Base-by-base conservation (phyloP, 331 rosid genomes). In the Saraca asoca region DNA sequence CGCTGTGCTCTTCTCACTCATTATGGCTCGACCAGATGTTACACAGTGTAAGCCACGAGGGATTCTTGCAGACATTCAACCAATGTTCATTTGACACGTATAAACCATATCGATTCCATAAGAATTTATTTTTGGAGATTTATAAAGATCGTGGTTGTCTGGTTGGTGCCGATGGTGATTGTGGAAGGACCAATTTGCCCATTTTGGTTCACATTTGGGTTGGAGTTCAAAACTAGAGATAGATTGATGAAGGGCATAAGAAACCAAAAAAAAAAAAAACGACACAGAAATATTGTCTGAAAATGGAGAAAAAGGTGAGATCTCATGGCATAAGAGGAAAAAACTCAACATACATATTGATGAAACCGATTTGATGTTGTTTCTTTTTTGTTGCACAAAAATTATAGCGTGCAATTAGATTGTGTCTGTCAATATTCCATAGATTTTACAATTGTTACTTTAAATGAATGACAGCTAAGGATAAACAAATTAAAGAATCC, bases 1-100 rank as follows among this genome's bases (percentile, higher is more conserved):
- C 70, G 55, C 33, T 57, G 44, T 62, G 61, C 66, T 24, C 31
- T 24, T 24, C 71, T 54, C 56, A 29, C 19, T n/a, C 68, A 63
- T 51, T 43, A 54, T 62, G 29, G n/a, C n/a, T n/a, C n/a, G 39
- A 39, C 61, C 43, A 19, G 51, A 66, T 54, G 46, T 66, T 39
- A 61, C 45, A 16, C 9, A 7, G 31, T 7, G 9, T 41, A 14
- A 49, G 16, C 35, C 52, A 59, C 10, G 37, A 35, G 12, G n/a
- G 12, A 56, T 18, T 45, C 5, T 48, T n/a, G 15, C 51, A 31
- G 49, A 63, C 39, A 43, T 50, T 70, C 18, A 9, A 51, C 74
- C 66, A 12, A 53, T 65, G 19, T 0, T 17, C 50, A 51, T 12
- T 20, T 8, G 13, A 52, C 56, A 65, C 49, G 24, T 37, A 37